Base-by-base conservation (phyloP, 169 alveolate species). In the Neospora caninum region DNA sequence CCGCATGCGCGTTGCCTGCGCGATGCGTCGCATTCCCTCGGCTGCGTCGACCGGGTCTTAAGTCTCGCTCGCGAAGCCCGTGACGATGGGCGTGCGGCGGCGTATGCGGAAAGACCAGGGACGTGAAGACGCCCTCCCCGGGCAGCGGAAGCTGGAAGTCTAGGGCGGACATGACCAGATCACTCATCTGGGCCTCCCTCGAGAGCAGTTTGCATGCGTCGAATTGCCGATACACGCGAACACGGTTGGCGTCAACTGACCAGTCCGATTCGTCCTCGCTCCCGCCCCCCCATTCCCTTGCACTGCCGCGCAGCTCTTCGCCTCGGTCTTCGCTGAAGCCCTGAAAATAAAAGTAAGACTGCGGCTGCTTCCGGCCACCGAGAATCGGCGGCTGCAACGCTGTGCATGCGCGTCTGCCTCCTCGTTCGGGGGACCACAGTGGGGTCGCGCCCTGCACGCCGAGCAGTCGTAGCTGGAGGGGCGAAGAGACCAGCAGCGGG, bases 401-500 rank as follows among this genome's bases (percentile, higher is more conserved):
- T 29, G 7, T 22, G 73, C 31, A 13, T 64, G 73, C 73, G n/a
- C 34, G 34, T 22, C 73, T 64, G n/a, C 73, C 73, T 64, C 31
- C 73, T 1, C 73, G 31, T 13, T 29, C 73, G 7, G 73, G 7
- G 0, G 7, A 9, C 73, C 73, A 64, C n/a, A 64, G n/a, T 29
- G 16, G n/a, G 73, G 34, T 29, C 34, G n/a, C n/a, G 25, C 31
- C n/a, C 34, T 64, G 25, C 16, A 64, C 7, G 7, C 73, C 73
- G 91, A 69, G 80, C 70, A 82, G 64, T 7, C 42, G 94, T 36
- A 73, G 84, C 64, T 58, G 84, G 91, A 67, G 94, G 64, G 84
- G 94, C 86, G 78, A 36, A 29, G 64, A 53, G 58, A 91, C 87
- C 70, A 58, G 92, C 82, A 92, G 41, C 31, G 94, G 92, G 27